These are phyloP conservation scores for Calonectria hongkongensis DNA, from an alignment of 2,329 filamentous ascomycete genomes.

Conservation along the genomic window DNA sequence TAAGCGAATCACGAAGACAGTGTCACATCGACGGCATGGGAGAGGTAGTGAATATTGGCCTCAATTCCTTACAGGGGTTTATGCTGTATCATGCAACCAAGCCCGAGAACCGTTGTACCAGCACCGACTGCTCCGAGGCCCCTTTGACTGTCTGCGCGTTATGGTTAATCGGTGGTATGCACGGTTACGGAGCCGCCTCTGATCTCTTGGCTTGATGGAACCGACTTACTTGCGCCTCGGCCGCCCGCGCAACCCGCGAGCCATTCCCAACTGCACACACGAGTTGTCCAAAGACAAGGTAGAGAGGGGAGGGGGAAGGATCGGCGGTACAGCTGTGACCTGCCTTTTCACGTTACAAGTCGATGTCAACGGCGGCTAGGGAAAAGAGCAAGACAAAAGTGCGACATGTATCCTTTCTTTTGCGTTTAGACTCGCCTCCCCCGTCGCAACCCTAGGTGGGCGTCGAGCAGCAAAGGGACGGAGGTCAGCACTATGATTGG, in stretches of 20 bases:
- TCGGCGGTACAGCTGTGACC: constrained; percentile 11
- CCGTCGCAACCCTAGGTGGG: constrained; percentile 11
- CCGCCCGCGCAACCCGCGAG: constrained; percentile 37
- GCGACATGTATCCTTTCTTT: constrained; percentile 33
- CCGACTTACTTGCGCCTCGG: constrained; percentile 43
- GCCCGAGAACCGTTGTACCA: constrained; percentile 38
- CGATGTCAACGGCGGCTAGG: constrained; percentile 20
- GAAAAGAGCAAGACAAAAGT: constrained; percentile 25
- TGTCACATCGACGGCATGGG: constrained; percentile 13
- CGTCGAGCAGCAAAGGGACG: constrained; percentile 17
- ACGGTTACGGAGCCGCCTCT: constrained; percentile 21
- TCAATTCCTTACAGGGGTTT: constrained; percentile 12
- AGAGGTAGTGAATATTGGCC: constrained; percentile 12
- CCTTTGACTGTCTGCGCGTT: constrained; percentile 2
- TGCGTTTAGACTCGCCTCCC: constrained; percentile 21
- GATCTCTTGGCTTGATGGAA: constrained; percentile 38
- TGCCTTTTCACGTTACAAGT: constrained; percentile 6
- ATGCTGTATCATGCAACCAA: constrained; percentile 3
- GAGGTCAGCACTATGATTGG: constrained; percentile 36
- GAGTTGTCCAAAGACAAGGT: constrained; percentile 16
- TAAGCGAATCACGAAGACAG: constrained; percentile 20
- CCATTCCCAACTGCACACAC: neutral
- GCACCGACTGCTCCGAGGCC: constrained; percentile 29
- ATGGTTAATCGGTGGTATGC: constrained; percentile 32
- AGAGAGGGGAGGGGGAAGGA: constrained; percentile 25